Base-by-base conservation (phyloP, 345 rosid genomes). In the Adansonia digitata region DNA sequence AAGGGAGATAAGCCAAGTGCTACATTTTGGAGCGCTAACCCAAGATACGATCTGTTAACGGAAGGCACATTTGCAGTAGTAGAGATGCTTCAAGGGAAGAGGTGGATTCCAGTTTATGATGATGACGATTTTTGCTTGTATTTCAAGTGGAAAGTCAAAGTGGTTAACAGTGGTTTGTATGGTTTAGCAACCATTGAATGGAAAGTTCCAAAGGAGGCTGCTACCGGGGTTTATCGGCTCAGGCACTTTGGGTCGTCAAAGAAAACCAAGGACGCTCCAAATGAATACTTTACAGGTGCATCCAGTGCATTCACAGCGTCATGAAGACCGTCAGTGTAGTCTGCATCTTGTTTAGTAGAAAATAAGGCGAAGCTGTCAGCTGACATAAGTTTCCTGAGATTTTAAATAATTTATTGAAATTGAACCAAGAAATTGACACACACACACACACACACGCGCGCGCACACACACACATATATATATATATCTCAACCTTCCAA, bases 21-120 rank as follows among this genome's bases (percentile, higher is more conserved):
- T 56, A 81, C 80, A 7, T 90, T 86, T 53, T 89, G 85, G 88
- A 86, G 89, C 31, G 83, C 89, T 0, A 82, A 88, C 70, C 91
- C 91, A 1, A 87, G 88, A 65, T 82, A 85, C 48, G 94, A 85
- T 76, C 77, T 86, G 29, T 61, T 89, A 59, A 88, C 86, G 9
- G 89, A 85, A 73, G 94, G 90, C 51, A 85, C 91, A 8, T 87
- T 82, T 66, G 84, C 86, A 0, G 88, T 82, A 3, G 88, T 84
- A 4, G 91, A 89, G 75, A 86, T 74, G 81, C 90, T 89, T 18
- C 81, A 71, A 51, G 80, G 75, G 27, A 20, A 74, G 27, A 20
- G 71, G 9, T 89, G 91, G 90, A 53, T 81, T 40, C 86, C 88
- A 2, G 82, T 75, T 45, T 81, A 81, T 34, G 90, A 89, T 37